A percentile compares a stretch with the other conserved stretches of the same genome.
These are phyloP conservation scores for Akebia trifoliata DNA, from an alignment of 164 flowering plant genomes.

Conservation along the genomic window DNA sequence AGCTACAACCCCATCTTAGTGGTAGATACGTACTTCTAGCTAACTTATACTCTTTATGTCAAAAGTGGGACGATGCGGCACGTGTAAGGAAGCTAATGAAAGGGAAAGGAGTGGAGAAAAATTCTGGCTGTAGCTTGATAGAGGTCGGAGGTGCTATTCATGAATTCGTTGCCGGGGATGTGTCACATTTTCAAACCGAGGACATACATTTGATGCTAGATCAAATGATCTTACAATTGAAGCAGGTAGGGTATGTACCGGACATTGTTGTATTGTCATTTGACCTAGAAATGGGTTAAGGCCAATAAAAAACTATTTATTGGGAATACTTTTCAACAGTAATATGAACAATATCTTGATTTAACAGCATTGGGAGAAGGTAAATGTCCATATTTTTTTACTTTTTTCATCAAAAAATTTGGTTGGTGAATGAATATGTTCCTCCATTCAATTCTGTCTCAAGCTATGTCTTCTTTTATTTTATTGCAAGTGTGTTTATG, in stretches of 20 bases:
- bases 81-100: slow-evolving; percentile 30
- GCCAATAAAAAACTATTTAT: too few species aligned
- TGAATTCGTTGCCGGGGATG: slow-evolving; percentile 26
- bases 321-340: too few species aligned
- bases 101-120: slow-evolving; percentile 28
- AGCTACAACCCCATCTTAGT: slow-evolving; percentile 26
- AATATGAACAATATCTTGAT: too few species aligned
- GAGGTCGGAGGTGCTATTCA: slow-evolving; percentile 22
- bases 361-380: too few species aligned
- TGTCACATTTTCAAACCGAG: slow-evolving; percentile 9
- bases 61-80: slow-evolving; percentile 26
- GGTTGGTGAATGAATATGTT: too few species aligned
- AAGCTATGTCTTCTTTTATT: too few species aligned
- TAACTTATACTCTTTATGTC: slow-evolving; percentile 24
- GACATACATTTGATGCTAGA: slow-evolving; percentile 16
- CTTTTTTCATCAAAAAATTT: too few species aligned
- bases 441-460: too few species aligned
- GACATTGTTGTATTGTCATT: neutral
- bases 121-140: slow-evolving; percentile 32
- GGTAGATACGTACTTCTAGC: slow-evolving; percentile 34
- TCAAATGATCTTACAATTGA: slow-evolving; percentile 10
- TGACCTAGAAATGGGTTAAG: slow-evolving; percentile 2
- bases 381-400: too few species aligned
- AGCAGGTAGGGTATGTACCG: slow-evolving; percentile 2
- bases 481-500: too few species aligned